Conservation (phyloP, 805 yeast genomes). For the Starmerella stellata region DNA sequence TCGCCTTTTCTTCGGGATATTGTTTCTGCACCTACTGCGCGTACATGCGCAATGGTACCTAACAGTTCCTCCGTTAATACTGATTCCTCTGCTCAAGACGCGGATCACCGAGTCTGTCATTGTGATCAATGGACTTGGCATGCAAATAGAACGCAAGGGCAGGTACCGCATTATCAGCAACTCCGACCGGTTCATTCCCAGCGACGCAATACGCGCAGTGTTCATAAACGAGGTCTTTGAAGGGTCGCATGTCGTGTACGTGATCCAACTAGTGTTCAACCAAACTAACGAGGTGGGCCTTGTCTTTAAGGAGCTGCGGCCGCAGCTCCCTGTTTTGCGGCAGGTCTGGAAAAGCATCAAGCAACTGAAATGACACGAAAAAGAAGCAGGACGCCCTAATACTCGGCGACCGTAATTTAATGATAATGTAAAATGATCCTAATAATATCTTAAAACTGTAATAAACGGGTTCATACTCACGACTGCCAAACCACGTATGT, state of each 20-base stretch:
- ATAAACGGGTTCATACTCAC: no score
- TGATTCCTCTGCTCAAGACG: background rate
- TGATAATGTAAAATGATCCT: no score
- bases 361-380: no score
- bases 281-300: slow-evolving; percentile 6
- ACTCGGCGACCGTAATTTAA: no score
- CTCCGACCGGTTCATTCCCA: slow-evolving; percentile 6
- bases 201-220: slow-evolving; percentile 4
- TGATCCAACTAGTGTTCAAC: slow-evolving; percentile 6
- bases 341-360: slow-evolving; percentile 7
- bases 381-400: no score
- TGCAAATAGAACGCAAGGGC: slow-evolving; percentile 9
- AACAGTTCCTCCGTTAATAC: background rate
- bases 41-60: background rate
- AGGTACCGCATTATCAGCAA: slow-evolving; percentile 5
- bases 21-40: background rate
- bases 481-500: no score
- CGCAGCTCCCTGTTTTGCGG: slow-evolving; percentile 3
- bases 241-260: slow-evolving; percentile 12
- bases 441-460: no score
- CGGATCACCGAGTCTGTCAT: slow-evolving; percentile 6
- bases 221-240: slow-evolving; percentile 15
- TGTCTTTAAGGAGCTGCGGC: slow-evolving; percentile 8
- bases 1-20: background rate
- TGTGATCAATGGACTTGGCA: slow-evolving; percentile 9